Conservation (phyloP, 306 rosid species). For the Dryas drummondii region DNA sequence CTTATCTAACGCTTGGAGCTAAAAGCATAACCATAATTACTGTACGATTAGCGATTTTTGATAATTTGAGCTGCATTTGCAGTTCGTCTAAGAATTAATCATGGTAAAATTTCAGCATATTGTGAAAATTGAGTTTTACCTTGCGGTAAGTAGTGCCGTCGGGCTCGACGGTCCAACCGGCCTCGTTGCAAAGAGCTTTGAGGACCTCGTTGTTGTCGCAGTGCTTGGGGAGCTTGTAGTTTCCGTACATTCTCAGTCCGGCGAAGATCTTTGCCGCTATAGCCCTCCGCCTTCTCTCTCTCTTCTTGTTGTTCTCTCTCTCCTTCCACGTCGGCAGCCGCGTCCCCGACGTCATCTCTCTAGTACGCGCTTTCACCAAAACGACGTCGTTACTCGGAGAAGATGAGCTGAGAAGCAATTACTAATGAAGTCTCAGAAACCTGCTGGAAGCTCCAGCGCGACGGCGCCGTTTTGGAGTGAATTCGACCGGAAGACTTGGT, state of each 20-base stretch:
- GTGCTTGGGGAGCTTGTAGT: constrained; percentile 85
- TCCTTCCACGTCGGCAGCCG: constrained; percentile 87
- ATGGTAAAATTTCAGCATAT: background rate
- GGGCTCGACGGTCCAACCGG: constrained; percentile 81
- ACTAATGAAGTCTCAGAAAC: background rate
- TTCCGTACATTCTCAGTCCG: constrained; percentile 80
- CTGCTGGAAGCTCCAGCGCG: background rate
- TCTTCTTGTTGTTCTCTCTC: constrained; percentile 85
- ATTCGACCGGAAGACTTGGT: background rate
- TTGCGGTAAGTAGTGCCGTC: constrained; percentile 91
- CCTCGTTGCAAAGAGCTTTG: constrained; percentile 87
- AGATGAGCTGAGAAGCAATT: background rate
- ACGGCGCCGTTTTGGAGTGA: background rate
- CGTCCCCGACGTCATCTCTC: constrained; percentile 72
- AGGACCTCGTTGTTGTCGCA: constrained; percentile 97
- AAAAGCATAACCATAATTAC: background rate
- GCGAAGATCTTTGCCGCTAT: constrained; percentile 83
- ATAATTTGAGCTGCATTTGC: background rate
- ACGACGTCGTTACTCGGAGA: background rate
- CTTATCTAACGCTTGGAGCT: background rate
- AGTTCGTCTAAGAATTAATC: background rate
- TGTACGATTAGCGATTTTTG: background rate
- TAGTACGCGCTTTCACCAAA: background rate
- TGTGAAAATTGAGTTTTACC: constrained; percentile 41
- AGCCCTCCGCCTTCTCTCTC: constrained; percentile 80